phyloP scores from a whole-genome alignment of 805 yeast genomes.

The Yamadazyma laniorum region DNA sequence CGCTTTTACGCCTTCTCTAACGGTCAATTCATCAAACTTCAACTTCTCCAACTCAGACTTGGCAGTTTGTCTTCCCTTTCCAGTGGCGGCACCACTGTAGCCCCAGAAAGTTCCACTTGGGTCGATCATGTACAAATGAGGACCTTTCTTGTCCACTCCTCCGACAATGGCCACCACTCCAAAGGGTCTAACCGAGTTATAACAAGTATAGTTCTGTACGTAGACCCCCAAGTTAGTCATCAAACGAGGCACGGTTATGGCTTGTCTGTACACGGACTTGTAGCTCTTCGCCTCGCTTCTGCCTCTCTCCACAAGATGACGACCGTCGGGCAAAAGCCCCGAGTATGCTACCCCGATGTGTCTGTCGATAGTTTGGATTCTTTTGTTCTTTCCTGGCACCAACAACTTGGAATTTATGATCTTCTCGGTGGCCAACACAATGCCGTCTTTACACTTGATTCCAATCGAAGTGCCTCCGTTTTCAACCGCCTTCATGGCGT shows the following conservation, averaged over 20 bases:
- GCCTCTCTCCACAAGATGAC: conserved; percentile 87
- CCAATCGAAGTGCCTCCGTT: conserved; percentile 96
- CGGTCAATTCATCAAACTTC: conserved; percentile 65
- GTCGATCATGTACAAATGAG: conserved; percentile 94
- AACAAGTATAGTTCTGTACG: conserved; percentile 93
- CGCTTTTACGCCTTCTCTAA: conserved; percentile 81
- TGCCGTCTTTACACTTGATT: conserved; percentile 86
- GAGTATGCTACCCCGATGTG: conserved; percentile 95
- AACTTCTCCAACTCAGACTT: conserved; percentile 93
- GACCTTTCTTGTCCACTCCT: conserved; percentile 86
- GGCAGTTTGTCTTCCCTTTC: conserved; percentile 98
- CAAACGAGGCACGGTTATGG: conserved; percentile 76
- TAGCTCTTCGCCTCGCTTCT: conserved; percentile 86
- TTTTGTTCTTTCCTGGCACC: conserved; percentile 83
- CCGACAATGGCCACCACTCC: conserved; percentile 92
- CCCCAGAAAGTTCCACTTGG: conserved; percentile 99
- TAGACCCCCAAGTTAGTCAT: conserved; percentile 86
- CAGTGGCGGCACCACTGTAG: conserved; percentile 94
- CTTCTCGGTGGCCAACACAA: conserved; percentile 97
- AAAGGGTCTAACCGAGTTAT: conserved; percentile 96
- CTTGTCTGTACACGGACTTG: conserved; percentile 70
- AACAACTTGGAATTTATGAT: conserved; percentile 80
- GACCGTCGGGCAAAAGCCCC: conserved; percentile 94
- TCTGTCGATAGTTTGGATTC: conserved; percentile 90
- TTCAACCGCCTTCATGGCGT: conserved; percentile 96